phyloP scores from a whole-genome alignment of 2,329 filamentous ascomycete species.

The Cyphellophora europaea region DNA sequence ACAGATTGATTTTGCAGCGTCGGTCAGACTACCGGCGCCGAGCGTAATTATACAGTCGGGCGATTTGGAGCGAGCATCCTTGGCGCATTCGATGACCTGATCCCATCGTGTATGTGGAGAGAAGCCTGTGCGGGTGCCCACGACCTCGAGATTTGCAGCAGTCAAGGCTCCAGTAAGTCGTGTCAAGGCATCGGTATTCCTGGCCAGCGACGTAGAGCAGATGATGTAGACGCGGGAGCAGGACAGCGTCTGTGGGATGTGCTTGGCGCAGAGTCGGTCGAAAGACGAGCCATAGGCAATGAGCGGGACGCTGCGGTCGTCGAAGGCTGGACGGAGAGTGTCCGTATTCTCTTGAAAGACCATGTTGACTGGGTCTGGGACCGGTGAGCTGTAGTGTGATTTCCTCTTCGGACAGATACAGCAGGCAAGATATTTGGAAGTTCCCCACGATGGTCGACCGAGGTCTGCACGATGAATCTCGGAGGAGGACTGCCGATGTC shows the following conservation, averaged over 20 bases:
- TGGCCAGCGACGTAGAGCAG: conserved; percentile 39
- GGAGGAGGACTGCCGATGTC: no score
- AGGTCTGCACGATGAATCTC: no score
- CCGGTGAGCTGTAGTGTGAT: no score
- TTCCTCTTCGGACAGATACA: no score
- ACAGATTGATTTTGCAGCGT: conserved; percentile 45
- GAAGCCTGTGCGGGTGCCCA: conserved; percentile 41
- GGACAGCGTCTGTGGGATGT: conserved; percentile 35
- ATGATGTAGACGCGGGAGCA: conserved; percentile 42
- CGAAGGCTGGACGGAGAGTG: conserved; percentile 28
- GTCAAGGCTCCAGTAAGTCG: conserved; percentile 30
- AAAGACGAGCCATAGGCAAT: conserved; percentile 42
- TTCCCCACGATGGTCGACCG: no score
- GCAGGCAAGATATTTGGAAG: no score
- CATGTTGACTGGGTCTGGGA: no score
- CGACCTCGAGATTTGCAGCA: conserved; percentile 28
- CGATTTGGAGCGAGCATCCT: conserved; percentile 7
- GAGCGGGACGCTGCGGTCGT: conserved; percentile 27
- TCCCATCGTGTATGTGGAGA: conserved; percentile 45
- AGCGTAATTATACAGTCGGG: conserved; percentile 44
- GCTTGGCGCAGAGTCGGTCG: conserved; percentile 33
- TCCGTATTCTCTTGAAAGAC: no score
- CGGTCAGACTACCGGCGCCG: conserved; percentile 47
- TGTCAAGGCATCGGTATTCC: conserved; percentile 36
- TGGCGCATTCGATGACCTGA: conserved; percentile 40